These are phyloP conservation scores for Cladosporium cucumerinum DNA, from an alignment of 2,329 filamentous ascomycete species.

Conservation along the genomic window DNA sequence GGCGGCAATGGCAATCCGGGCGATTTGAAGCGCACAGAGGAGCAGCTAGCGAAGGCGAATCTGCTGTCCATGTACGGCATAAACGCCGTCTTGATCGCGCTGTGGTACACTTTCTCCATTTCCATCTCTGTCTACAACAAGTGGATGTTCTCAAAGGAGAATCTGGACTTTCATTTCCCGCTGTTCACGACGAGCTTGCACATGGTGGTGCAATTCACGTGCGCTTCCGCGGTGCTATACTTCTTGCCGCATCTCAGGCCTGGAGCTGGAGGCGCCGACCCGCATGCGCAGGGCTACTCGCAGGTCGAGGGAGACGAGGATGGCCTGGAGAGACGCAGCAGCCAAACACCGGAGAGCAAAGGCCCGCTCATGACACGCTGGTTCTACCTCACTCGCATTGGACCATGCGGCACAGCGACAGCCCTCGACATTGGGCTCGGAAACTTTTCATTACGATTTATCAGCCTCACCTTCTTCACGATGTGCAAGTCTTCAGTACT, in stretches of 20 bases:
- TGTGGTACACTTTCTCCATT: conserved; percentile 90
- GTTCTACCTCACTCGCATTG: conserved; percentile 90
- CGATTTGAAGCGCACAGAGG: conserved; percentile 58
- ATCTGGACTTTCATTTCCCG: conserved; percentile 88
- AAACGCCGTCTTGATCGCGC: conserved; percentile 75
- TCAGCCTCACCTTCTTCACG: conserved; percentile 95
- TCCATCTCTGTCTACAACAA: conserved; percentile 99
- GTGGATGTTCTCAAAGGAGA: conserved; percentile 93
- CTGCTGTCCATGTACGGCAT: conserved; percentile 66
- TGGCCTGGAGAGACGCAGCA: conserved; percentile 8
- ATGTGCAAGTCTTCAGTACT: conserved; percentile 99
- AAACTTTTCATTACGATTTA: conserved; percentile 94
- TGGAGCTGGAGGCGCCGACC: not conserved
- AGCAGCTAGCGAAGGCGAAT: conserved; percentile 68
- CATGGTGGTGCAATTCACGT: conserved; percentile 89
- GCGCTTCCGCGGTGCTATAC: conserved; percentile 74
- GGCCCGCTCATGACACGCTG: conserved; percentile 74
- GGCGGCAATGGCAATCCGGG: conserved; percentile 54
- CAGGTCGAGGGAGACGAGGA: conserved; percentile 18
- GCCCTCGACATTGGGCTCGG: conserved; percentile 94
- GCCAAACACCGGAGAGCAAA: conserved; percentile 25
- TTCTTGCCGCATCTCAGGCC: conserved; percentile 81
- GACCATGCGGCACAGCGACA: conserved; percentile 87
- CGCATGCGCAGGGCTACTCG: conserved; percentile 19
- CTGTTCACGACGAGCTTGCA: conserved; percentile 93